Evolutionary conservation across 805 yeast genomes (phyloP), one percentile per base, ranked within the genome.

Genomic region (Candida xyloterini): DNA sequence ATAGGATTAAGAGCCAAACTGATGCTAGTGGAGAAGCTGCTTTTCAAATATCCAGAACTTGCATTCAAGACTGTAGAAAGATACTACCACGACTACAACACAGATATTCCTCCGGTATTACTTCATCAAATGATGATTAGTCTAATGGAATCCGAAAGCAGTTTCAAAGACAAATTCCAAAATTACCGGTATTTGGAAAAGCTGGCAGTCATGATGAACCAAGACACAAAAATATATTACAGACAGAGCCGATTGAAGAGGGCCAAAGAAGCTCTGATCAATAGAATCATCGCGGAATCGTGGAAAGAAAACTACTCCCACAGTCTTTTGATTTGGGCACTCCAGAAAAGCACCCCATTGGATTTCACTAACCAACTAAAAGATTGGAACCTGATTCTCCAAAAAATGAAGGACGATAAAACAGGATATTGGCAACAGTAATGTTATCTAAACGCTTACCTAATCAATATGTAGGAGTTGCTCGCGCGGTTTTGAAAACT

Each of bases 111-210:
- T 16, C 18, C 50, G 3, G 21, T 37, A 2, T 33, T 59, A 23
- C 35, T 58, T 3, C 61, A 59, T 28, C 53, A 56, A n/a, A 37
- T 47, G 9, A 48, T 55, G 50, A 36, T 58, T 15, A 59, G 59
- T 10, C 18, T 56, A 3, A 38, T 58, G 14, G 27, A 43, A 5
- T 41, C 52, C 10, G 27, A 35, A 1, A 7, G 44, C 14, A 28
- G 23, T 5, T 45, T 52, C 28, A 40, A 31, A 2, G 51, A 48
- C 7, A 58, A 57, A 32, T 30, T 57, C 47, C 29, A 24, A 35
- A 4, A 46, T 44, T 39, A 53, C 50, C 30, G 25, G 3, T 46
- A 48, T 9, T 30, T 56, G 27, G 62, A 59, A 29, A 50, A 46
- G 23, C 44, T 59, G 7, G 39, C 52, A 6, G 28, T 55, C 6